A percentile compares a stretch with the other conserved stretches of the same genome.
Conservation (phyloP, 2,329 filamentous ascomycete genomes). For the Penicillium nordicum region DNA sequence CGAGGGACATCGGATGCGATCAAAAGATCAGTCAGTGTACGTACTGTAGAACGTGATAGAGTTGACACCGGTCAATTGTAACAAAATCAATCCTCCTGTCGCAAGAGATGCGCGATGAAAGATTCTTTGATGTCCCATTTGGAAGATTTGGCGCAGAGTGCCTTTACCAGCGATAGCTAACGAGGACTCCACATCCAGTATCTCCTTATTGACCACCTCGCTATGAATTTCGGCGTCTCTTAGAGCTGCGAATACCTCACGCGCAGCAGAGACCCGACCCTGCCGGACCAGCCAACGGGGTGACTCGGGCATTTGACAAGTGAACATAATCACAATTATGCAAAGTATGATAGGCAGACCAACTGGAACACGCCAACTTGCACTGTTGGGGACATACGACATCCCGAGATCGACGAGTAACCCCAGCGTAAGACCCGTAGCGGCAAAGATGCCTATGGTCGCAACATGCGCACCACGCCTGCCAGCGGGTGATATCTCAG, state of each 20-base stretch:
- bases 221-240: constrained; percentile 3
- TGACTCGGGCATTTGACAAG: constrained; percentile 14
- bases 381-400: constrained; percentile 11
- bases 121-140: constrained; percentile 17
- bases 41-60: constrained; percentile 17
- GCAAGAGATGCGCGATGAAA: constrained; percentile 14
- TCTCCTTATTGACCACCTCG: constrained; percentile 3
- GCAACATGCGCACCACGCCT: constrained; percentile 15
- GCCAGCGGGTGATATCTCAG: constrained; percentile 11
- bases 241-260: constrained; percentile 7
- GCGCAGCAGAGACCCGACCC: constrained; percentile 5
- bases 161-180: constrained; percentile 9
- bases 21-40: not conserved
- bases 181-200: constrained; percentile 10
- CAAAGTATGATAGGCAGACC: constrained; percentile 13
- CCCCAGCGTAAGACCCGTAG: constrained; percentile 5
- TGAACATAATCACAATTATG: constrained; percentile 3
- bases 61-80: constrained; percentile 17
- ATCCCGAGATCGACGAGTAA: constrained; percentile 16
- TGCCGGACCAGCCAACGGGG: constrained; percentile 15
- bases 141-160: constrained; percentile 9
- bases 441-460: constrained; percentile 6
- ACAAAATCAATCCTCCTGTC: constrained; percentile 6
- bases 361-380: constrained; percentile 15
- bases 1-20: not conserved